Conservation (phyloP, 345 rosid genomes). For the Punica granatum region DNA sequence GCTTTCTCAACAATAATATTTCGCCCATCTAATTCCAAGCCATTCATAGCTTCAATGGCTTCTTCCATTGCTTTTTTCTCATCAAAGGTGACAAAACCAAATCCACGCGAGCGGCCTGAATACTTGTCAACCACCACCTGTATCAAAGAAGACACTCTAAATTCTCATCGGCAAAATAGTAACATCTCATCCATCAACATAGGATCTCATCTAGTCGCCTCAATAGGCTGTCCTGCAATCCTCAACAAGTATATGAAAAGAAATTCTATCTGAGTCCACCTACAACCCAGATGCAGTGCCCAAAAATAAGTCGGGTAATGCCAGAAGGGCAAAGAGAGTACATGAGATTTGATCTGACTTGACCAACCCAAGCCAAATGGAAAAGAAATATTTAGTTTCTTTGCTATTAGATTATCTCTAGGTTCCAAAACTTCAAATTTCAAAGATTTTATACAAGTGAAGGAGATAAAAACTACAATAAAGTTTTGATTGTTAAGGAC, state of each 20-base stretch:
- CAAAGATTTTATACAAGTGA: not conserved
- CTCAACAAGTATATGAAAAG: not conserved
- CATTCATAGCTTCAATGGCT: conserved; percentile 85
- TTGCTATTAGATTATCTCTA: not conserved
- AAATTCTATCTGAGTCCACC: not conserved
- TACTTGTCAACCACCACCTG: conserved; percentile 88
- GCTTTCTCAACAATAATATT: conserved; percentile 91
- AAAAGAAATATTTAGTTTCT: not conserved
- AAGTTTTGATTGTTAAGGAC: not conserved
- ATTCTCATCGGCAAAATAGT: not conserved
- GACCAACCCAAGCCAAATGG: not conserved
- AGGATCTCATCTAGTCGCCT: not conserved
- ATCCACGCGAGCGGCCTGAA: conserved; percentile 95
- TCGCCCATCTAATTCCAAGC: conserved; percentile 88
- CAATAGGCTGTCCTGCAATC: not conserved
- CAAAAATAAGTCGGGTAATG: not conserved
- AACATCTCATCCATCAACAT: not conserved
- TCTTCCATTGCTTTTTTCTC: conserved; percentile 83
- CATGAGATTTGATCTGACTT: not conserved
- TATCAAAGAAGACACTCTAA: conserved; percentile 5
- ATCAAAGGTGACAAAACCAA: conserved; percentile 89
- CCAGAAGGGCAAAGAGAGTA: not conserved
- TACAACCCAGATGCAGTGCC: not conserved
- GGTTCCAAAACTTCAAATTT: not conserved
- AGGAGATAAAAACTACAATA: not conserved